Evolutionary conservation across 2,329 filamentous ascomycete genomes (phyloP).

Genomic region (Aspergillus tamarii): DNA sequence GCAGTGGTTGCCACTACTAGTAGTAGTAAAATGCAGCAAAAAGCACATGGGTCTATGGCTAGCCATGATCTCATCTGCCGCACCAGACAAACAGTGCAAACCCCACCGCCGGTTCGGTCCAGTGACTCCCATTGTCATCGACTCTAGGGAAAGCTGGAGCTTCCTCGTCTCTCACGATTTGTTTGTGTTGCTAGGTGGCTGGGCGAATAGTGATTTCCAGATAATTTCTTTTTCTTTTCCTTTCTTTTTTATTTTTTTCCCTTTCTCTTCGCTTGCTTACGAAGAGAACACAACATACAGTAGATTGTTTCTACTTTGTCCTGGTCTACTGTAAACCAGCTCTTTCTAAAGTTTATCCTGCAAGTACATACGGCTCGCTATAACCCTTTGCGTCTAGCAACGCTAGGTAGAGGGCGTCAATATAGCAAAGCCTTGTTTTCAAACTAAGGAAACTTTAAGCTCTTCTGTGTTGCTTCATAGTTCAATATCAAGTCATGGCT

Average conservation of each 20-base stretch:
- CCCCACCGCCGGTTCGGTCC: constrained; percentile 18
- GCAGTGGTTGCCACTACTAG: not conserved
- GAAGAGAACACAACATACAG: not conserved
- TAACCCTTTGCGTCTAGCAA: constrained; percentile 1
- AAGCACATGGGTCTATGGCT: constrained; percentile 1
- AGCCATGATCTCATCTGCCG: constrained; percentile 27
- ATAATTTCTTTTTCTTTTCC: not conserved
- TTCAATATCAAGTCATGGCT: constrained; percentile 17
- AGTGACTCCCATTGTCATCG: constrained; percentile 5
- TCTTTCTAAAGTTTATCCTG: not conserved
- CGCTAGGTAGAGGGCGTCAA: not conserved
- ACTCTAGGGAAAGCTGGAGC: not conserved
- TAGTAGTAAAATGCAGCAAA: not conserved
- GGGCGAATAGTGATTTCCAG: not conserved
- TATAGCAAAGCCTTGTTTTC: not conserved
- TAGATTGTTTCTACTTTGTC: not conserved
- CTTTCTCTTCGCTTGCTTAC: not conserved
- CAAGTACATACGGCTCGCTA: not conserved
- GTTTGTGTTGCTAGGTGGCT: constrained; percentile 1
- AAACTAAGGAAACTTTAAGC: not conserved
- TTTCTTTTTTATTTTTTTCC: not conserved
- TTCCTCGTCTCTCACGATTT: not conserved
- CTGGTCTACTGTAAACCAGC: not conserved
- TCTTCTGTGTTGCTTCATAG: not conserved
- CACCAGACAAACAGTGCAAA: constrained; percentile 38